Evolutionary conservation across 306 rosid species (phyloP).

Genomic region (Geum urbanum): DNA sequence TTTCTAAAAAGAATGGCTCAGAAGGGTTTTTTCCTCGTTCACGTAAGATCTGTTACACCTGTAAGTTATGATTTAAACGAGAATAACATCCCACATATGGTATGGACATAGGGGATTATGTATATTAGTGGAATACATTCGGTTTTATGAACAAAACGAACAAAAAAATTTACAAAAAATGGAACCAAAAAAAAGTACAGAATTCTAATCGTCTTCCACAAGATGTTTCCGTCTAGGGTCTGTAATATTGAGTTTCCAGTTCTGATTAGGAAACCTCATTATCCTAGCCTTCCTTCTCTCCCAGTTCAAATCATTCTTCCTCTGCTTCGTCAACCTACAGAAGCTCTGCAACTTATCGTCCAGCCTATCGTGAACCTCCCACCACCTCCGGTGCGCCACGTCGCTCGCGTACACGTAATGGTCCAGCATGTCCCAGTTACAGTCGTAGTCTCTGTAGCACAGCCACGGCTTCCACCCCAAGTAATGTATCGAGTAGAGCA

Average conservation of each 20-base stretch:
- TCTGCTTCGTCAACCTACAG: slow-evolving; percentile 56
- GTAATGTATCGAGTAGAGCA: slow-evolving; percentile 67
- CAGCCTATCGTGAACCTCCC: slow-evolving; percentile 69
- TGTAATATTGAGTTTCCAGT: slow-evolving; percentile 73
- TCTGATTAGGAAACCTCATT: slow-evolving; percentile 41
- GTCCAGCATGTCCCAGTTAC: slow-evolving; percentile 69
- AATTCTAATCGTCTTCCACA: slow-evolving; percentile 18
- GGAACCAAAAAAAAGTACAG: background rate
- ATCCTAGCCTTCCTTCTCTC: slow-evolving; percentile 51
- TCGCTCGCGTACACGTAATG: slow-evolving; percentile 84
- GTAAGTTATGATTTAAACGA: slow-evolving; percentile 4
- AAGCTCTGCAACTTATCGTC: slow-evolving; percentile 44
- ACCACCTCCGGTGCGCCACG: slow-evolving; percentile 82
- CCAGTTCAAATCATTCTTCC: slow-evolving; percentile 73
- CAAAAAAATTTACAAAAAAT: background rate
- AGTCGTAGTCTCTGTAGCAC: slow-evolving; percentile 88
- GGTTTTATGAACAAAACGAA: background rate
- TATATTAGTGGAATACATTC: background rate
- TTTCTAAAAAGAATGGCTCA: background rate
- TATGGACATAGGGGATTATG: background rate
- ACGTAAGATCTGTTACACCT: background rate
- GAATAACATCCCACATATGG: background rate
- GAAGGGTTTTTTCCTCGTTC: background rate
- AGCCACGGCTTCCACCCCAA: slow-evolving; percentile 87
- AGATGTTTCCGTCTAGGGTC: slow-evolving; percentile 67